phyloP scores from a whole-genome alignment of 805 yeast species.

The Teunomyces atbi region DNA sequence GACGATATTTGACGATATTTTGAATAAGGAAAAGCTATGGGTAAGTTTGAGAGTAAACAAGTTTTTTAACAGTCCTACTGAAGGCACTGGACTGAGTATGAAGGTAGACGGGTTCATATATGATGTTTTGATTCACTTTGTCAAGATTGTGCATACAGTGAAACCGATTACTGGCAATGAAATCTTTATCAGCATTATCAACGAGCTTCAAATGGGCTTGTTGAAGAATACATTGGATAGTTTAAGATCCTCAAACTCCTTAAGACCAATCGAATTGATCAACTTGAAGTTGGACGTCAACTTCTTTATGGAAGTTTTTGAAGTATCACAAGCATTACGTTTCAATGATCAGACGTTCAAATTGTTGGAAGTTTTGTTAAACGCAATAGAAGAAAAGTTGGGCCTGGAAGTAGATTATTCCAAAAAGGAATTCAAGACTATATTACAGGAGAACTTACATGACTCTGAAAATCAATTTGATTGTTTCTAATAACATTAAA shows the following conservation, averaged over 20 bases:
- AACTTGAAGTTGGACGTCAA: constrained; percentile 37
- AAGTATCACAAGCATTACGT: constrained; percentile 29
- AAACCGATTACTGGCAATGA: constrained; percentile 40
- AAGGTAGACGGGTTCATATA: constrained; percentile 40
- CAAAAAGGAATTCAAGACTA: constrained; percentile 26
- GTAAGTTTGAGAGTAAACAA: constrained; percentile 26
- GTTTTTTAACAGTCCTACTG: constrained; percentile 18
- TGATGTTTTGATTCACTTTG: constrained; percentile 40
- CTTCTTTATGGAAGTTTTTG: constrained; percentile 40
- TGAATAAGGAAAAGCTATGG: constrained; percentile 34
- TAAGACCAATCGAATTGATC: constrained; percentile 15
- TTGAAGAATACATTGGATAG: constrained; percentile 33
- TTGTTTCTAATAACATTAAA: constrained; percentile 20
- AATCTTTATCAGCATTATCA: constrained; percentile 34
- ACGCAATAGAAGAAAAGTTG: constrained; percentile 11
- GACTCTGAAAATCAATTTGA: constrained; percentile 33
- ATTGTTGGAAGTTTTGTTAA: constrained; percentile 10
- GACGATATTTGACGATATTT: constrained; percentile 40
- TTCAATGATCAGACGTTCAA: constrained; percentile 31
- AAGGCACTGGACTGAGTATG: constrained; percentile 10
- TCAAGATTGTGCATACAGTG: constrained; percentile 36
- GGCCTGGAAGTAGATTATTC: constrained; percentile 18
- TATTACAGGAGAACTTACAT: constrained; percentile 24
- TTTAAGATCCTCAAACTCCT: constrained; percentile 21
- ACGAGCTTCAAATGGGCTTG: constrained; percentile 37